A percentile compares a stretch with the other conserved stretches of the same genome.
Evolutionary conservation across 1,139 yeast species (phyloP).

Genomic region (Pichia sp.): DNA sequence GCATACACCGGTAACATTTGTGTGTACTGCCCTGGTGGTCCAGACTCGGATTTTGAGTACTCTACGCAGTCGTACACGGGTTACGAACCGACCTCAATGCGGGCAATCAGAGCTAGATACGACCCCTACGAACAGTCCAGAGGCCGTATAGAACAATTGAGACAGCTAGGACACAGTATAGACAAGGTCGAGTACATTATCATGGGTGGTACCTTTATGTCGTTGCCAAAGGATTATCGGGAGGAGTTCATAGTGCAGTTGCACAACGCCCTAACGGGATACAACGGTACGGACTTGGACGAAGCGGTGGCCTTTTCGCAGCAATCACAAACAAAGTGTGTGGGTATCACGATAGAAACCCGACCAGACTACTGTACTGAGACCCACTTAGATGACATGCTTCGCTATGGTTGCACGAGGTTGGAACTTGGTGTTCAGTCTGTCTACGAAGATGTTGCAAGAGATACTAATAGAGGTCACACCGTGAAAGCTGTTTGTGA

Average conservation of each 20-base stretch:
- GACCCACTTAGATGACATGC: conserved; percentile 92
- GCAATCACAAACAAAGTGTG: conserved; percentile 94
- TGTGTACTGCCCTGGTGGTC: conserved; percentile 99
- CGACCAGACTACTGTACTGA: conserved; percentile 98
- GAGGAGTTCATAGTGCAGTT: conserved; percentile 83
- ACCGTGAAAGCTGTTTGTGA: conserved; percentile 95
- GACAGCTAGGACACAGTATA: conserved; percentile 92
- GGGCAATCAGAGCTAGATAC: conserved; percentile 95
- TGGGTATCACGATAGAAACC: conserved; percentile 96
- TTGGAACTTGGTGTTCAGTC: conserved; percentile 97
- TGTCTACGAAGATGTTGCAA: conserved; percentile 95
- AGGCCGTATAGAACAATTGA: conserved; percentile 92
- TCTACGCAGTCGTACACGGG: conserved; percentile 98
- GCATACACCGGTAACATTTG: conserved; percentile 98
- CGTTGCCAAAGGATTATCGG: conserved; percentile 81
- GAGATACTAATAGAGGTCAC: conserved; percentile 98
- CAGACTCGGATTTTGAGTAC: conserved; percentile 96
- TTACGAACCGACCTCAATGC: conserved; percentile 97
- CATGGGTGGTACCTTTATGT: conserved; percentile 99
- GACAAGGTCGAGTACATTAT: conserved; percentile 96
- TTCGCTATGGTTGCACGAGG: conserved; percentile 93
- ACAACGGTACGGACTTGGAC: conserved; percentile 79
- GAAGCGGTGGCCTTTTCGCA: conserved; percentile 90
- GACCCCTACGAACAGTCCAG: conserved; percentile 99
- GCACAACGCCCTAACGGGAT: conserved; percentile 94